Conservation (phyloP, 176 grass and related monocot genomes). For the Leersia perrieri region DNA sequence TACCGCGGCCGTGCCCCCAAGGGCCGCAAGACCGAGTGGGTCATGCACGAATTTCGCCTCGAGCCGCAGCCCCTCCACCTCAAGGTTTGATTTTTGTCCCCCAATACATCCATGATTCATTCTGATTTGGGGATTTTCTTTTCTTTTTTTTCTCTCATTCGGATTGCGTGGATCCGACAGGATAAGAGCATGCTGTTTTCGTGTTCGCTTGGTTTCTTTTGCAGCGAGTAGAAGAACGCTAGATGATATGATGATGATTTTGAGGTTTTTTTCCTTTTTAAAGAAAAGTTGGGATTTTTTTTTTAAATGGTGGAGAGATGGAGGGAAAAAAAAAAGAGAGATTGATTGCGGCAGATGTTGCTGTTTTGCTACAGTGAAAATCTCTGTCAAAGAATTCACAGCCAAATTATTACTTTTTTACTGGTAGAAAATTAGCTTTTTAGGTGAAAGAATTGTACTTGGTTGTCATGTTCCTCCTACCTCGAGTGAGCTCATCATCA, state of each 20-base stretch:
- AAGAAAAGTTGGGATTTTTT: too few species aligned
- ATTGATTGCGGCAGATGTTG: background rate
- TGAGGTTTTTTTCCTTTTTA: background rate
- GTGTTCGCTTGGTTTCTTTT: background rate
- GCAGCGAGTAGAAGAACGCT: background rate
- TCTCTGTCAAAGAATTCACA: background rate
- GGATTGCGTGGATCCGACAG: background rate
- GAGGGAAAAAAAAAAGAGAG: background rate
- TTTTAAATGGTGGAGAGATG: background rate
- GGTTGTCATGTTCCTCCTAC: background rate
- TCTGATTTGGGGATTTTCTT: too few species aligned
- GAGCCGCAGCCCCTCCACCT: background rate
- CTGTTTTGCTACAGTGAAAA: background rate
- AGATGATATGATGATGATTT: background rate
- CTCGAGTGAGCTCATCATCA: background rate
- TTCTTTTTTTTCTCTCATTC: background rate
- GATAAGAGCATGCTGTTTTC: background rate
- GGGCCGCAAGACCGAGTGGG: conserved; percentile 67
- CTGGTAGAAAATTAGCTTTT: background rate
- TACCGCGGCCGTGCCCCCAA: conserved; percentile 63
- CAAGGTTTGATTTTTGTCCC: conserved; percentile 18
- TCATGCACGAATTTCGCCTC: conserved; percentile 74
- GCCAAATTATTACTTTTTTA: background rate
- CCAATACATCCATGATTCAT: too few species aligned
- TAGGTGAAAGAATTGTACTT: background rate